Evolutionary conservation across 306 rosid genomes (phyloP).

Genomic region (Inga oerstediana): DNA sequence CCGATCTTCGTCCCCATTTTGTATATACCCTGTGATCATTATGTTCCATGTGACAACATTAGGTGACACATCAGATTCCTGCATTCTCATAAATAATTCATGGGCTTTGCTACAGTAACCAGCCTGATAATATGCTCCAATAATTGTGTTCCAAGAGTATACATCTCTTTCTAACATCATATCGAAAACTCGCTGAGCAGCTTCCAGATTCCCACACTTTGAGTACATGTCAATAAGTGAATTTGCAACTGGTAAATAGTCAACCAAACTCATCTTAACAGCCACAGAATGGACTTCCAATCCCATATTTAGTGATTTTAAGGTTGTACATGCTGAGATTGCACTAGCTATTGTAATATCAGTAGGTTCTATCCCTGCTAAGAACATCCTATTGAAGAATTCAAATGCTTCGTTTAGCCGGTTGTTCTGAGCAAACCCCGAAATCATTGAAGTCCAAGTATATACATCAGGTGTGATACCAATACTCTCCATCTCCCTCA

Average conservation of each 20-base stretch:
- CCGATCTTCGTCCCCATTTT: conserved; percentile 76
- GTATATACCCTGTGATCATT: conserved; percentile 88
- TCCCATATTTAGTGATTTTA: conserved; percentile 66
- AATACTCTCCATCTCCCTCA: conserved; percentile 80
- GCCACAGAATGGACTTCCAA: conserved; percentile 75
- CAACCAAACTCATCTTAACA: conserved; percentile 56
- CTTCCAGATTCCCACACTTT: conserved; percentile 82
- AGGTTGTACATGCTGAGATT: conserved; percentile 67
- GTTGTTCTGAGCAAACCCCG: conserved; percentile 81
- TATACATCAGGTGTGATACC: conserved; percentile 82
- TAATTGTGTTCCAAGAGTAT: conserved; percentile 92
- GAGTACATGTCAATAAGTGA: conserved; percentile 83
- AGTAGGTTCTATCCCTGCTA: conserved; percentile 66
- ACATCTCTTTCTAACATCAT: conserved; percentile 68
- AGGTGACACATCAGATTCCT: conserved; percentile 73
- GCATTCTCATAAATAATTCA: conserved; percentile 78
- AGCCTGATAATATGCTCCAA: conserved; percentile 87
- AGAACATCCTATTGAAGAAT: conserved; percentile 66
- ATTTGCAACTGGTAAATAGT: conserved; percentile 61
- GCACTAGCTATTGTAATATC: conserved; percentile 72
- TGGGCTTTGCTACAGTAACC: conserved; percentile 89
- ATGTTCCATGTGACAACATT: conserved; percentile 82
- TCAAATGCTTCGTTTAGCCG: conserved; percentile 62
- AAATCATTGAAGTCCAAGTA: conserved; percentile 95
- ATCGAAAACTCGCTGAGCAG: conserved; percentile 67